Base-by-base conservation (phyloP, 2,329 filamentous ascomycete genomes). In the Pseudocercospora eumusae region DNA sequence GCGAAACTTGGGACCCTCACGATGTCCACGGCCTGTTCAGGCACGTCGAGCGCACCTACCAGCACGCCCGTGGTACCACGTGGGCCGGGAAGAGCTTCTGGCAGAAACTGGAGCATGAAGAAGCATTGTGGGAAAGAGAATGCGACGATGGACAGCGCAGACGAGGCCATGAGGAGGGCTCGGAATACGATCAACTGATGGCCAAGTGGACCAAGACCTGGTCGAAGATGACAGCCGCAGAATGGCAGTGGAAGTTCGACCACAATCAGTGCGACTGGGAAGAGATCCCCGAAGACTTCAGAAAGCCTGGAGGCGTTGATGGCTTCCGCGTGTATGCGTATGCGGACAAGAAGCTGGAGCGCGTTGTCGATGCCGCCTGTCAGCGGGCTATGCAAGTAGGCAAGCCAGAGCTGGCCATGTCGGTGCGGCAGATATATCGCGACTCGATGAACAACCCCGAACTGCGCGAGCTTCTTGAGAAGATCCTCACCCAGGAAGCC, bases 341-440 rank as follows among this genome's bases (percentile, higher is more conserved):
- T 45, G 57, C 66, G 36, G 61, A 42, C 9, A 56, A 62, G 23
- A 67, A 65, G 62, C 50, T 67, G 21, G 42, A 60, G 52, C 25
- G 45, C 1, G 67, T 76, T 6, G 73, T 81, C 36, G 75, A 79
- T 36, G 74, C 75, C 11, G 78, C 78, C 21, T 73, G 76, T 50
- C 67, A 72, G 40, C 74, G 75, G 56, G 73, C 79, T 10, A 69
- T 70, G 50, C 70, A 73, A 55, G 65, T 74, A 23, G 69, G 74
- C 15, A 74, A 75, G 44, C 64, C 64, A 44, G 64, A 65, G 18
- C 68, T 77, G 50, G 74, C 74, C 23, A 60, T 66, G 23, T 78
- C 79, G 15, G 65, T 82, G 8, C 72, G 74, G 57, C 68, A 77
- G 56, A 69, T 82, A 44, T 76, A 76, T 66, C 66, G 73, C 13